Conservation (phyloP, 805 yeast species). For the Kazachstania taianensis region DNA sequence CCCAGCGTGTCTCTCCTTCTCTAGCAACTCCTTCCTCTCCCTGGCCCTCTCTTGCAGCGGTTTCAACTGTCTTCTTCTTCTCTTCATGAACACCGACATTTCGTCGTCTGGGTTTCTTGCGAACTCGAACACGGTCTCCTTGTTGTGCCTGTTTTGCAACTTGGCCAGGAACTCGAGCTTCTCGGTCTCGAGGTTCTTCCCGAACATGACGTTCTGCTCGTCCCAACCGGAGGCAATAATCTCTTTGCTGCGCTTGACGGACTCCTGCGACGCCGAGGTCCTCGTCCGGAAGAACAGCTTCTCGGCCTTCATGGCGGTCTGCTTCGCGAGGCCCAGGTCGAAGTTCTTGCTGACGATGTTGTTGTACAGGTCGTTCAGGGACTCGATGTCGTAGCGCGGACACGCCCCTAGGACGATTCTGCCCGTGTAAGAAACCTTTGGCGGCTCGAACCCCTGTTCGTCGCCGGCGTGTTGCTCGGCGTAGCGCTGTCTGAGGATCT, state of each 20-base stretch:
- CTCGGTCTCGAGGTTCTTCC: conserved; percentile 63
- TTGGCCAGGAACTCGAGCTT: conserved; percentile 63
- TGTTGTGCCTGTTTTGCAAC: conserved; percentile 54
- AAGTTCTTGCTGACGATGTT: conserved; percentile 49
- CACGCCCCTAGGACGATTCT: conserved; percentile 74
- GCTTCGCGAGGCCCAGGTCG: conserved; percentile 54
- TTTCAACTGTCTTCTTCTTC: conserved; percentile 77
- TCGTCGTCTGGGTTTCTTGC: conserved; percentile 55
- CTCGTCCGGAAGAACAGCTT: conserved; percentile 77
- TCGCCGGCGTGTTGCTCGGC: conserved; percentile 31
- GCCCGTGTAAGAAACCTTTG: conserved; percentile 60
- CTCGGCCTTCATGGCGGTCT: conserved; percentile 81
- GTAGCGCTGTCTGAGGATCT: conserved; percentile 39
- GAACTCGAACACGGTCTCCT: conserved; percentile 93
- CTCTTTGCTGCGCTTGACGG: conserved; percentile 79
- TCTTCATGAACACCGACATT: conserved; percentile 73
- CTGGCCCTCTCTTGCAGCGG: conserved; percentile 73
- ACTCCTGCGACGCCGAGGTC: conserved; percentile 74
- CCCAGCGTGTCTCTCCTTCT: conserved; percentile 67
- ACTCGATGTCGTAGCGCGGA: conserved; percentile 66
- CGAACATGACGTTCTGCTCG: conserved; percentile 71
- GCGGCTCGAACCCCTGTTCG: conserved; percentile 34
- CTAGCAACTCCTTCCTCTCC: conserved; percentile 57
- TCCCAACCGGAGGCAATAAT: conserved; percentile 76
- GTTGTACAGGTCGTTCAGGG: conserved; percentile 60